A percentile compares a stretch with the other conserved stretches of the same genome.
Evolutionary conservation across 2,329 filamentous ascomycete species (phyloP).

Genomic region (Xylariales sp.): DNA sequence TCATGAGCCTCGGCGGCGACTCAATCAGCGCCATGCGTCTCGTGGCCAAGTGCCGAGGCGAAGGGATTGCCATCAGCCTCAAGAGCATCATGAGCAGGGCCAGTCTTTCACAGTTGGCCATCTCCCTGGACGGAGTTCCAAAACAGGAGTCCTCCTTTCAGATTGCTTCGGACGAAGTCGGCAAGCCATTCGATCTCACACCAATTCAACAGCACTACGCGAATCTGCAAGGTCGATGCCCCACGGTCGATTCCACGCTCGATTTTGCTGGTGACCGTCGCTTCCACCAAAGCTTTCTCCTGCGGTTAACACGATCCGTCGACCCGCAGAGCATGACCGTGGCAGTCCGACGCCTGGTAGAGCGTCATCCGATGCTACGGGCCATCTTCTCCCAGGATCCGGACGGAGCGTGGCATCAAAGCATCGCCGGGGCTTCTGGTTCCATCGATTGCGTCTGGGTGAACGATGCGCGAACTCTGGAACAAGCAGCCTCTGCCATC

Average conservation of each 20-base stretch:
- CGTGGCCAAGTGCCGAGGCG: constrained; percentile 8
- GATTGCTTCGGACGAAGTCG: not conserved
- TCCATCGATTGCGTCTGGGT: not conserved
- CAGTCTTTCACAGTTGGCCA: constrained; percentile 1
- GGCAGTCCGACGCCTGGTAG: not conserved
- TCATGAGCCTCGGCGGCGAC: constrained; percentile 17
- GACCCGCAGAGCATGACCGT: not conserved
- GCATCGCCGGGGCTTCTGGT: not conserved
- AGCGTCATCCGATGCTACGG: constrained; percentile 25
- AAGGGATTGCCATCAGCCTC: not conserved
- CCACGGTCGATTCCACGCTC: not conserved
- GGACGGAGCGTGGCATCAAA: not conserved
- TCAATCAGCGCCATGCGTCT: constrained; percentile 19
- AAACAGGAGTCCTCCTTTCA: not conserved
- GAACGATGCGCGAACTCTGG: not conserved
- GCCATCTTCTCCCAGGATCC: constrained; percentile 22
- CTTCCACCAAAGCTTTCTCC: constrained; percentile 4
- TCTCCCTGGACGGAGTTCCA: not conserved
- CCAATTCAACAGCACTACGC: constrained; percentile 5
- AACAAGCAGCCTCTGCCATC: not conserved
- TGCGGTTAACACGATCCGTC: not conserved
- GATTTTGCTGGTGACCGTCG: not conserved
- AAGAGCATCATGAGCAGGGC: constrained; percentile 4
- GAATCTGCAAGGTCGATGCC: not conserved
- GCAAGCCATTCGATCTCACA: not conserved